Evolutionary conservation across 805 yeast genomes (phyloP), one percentile per base, ranked within the genome.

Genomic region (Kluyveromyces wickerhamii): DNA sequence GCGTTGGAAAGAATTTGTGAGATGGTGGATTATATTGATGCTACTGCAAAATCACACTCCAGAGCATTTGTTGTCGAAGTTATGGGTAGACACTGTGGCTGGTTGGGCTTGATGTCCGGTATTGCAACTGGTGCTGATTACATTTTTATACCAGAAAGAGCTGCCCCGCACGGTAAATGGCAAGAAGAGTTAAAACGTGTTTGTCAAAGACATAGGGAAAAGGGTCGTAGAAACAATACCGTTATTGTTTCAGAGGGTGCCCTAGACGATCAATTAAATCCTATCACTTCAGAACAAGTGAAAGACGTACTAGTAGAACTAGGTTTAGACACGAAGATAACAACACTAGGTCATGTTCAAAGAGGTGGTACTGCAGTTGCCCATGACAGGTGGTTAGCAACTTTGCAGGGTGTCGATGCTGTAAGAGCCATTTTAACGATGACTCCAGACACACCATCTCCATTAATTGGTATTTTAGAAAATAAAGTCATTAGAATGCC

Each of bases 201-300:
- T 46, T 86, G 86, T 45, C 57, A 64, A 39, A 75, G 85, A 48
- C 96, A 89, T 63, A 75, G 97, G 52, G 62, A 66, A 33, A 79
- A 75, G 51, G 98, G 98, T 40, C 82, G 88, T 63, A 73, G 98
- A 61, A 89, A 88, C 64, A 84, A 95, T 29, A 88, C 88, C 34
- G 96, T 92, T 38, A 86, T 92, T 58, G 97, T 92, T 24, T 96
- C 98, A 17, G 98, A 92, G 66, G 98, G 98, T 57, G 98, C 98
- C 20, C 74, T 89, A 41, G 92, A 85, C 53, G 68, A 71, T 46
- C 79, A 84, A 40, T 70, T 89, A 56, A 69, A 77, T 39, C 94
- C 92, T 29, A 85, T 92, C 48, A 71, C 88, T 8, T 71, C 94
- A 12, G 76, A 77, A 21, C 76, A 77, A 43, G 97, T 92, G 39